Evolutionary conservation across 2,329 filamentous ascomycete species (phyloP).

Genomic region (Stachybotrys chartarum): DNA sequence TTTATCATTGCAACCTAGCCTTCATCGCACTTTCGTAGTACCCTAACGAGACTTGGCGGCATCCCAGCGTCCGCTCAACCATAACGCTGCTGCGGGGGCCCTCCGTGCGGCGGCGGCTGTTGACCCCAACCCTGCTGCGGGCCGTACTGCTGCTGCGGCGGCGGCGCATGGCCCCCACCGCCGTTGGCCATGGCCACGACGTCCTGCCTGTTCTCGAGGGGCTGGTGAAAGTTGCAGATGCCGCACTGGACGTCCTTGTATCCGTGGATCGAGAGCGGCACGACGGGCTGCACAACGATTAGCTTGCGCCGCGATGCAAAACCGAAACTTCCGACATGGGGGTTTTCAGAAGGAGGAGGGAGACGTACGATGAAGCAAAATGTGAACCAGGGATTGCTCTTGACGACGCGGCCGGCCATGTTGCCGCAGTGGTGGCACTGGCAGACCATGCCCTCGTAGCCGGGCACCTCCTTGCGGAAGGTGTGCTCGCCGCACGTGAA

Average conservation of each 20-base stretch:
- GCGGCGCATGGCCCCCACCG: conserved; percentile 21
- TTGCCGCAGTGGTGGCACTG: conserved; percentile 63
- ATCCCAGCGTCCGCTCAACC: conserved; percentile 10
- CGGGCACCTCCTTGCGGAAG: conserved; percentile 51
- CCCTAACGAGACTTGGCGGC: too few species aligned
- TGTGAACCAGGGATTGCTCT: conserved; percentile 67
- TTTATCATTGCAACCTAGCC: background rate
- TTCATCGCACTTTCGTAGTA: background rate
- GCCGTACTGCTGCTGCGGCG: conserved; percentile 19
- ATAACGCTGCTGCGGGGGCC: conserved; percentile 20
- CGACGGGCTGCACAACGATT: conserved; percentile 45
- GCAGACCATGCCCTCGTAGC: conserved; percentile 54
- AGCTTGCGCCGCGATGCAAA: conserved; percentile 5
- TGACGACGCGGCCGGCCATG: conserved; percentile 52
- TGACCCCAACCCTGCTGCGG: conserved; percentile 25
- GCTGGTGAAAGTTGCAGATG: conserved; percentile 71
- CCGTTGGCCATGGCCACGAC: conserved; percentile 44
- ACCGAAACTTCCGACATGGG: background rate
- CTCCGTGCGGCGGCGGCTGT: conserved; percentile 12
- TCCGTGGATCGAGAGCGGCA: conserved; percentile 62
- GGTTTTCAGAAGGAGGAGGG: background rate
- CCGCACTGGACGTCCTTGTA: conserved; percentile 66
- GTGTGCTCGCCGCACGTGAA: conserved; percentile 57
- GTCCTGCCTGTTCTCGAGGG: conserved; percentile 49
- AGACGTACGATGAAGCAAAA: conserved; percentile 64